Evolutionary conservation across 345 rosid species (phyloP).

Genomic region (Carallia brachiata): DNA sequence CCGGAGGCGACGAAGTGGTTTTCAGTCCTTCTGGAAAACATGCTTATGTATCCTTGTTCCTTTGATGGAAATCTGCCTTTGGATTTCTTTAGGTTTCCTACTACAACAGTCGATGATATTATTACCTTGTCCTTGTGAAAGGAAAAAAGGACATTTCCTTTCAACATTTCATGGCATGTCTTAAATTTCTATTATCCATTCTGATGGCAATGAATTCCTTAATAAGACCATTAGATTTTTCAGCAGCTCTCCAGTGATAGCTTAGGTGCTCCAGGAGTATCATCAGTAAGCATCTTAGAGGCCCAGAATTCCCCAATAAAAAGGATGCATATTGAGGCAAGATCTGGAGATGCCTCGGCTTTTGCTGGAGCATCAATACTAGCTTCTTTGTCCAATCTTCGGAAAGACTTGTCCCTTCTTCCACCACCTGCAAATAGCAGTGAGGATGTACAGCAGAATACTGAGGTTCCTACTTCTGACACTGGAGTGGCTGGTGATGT

Average conservation of each 20-base stretch:
- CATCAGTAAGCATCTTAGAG: slow-evolving; percentile 71
- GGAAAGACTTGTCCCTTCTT: slow-evolving; percentile 52
- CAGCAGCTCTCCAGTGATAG: slow-evolving; percentile 71
- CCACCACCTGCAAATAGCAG: slow-evolving; percentile 55
- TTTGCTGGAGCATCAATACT: slow-evolving; percentile 87
- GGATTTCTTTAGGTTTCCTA: neutral
- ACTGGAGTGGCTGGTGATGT: slow-evolving; percentile 40
- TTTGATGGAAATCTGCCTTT: neutral
- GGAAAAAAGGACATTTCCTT: neutral
- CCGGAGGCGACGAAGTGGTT: slow-evolving; percentile 92
- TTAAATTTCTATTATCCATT: slow-evolving; percentile 6
- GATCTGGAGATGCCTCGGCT: slow-evolving; percentile 81
- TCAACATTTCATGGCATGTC: neutral
- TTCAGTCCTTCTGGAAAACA: slow-evolving; percentile 68
- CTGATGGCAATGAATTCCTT: slow-evolving; percentile 39
- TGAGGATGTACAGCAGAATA: slow-evolving; percentile 50
- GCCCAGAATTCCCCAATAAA: slow-evolving; percentile 62
- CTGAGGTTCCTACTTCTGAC: slow-evolving; percentile 54
- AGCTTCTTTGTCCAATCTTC: slow-evolving; percentile 73
- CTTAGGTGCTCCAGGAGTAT: slow-evolving; percentile 53
- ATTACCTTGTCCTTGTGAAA: neutral
- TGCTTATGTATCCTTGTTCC: slow-evolving; percentile 87
- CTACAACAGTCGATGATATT: neutral
- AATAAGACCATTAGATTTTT: slow-evolving; percentile 59
- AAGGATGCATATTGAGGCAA: slow-evolving; percentile 71